Evolutionary conservation across 352 stramenopile species (phyloP).

Genomic region (Pythium aquatile): DNA sequence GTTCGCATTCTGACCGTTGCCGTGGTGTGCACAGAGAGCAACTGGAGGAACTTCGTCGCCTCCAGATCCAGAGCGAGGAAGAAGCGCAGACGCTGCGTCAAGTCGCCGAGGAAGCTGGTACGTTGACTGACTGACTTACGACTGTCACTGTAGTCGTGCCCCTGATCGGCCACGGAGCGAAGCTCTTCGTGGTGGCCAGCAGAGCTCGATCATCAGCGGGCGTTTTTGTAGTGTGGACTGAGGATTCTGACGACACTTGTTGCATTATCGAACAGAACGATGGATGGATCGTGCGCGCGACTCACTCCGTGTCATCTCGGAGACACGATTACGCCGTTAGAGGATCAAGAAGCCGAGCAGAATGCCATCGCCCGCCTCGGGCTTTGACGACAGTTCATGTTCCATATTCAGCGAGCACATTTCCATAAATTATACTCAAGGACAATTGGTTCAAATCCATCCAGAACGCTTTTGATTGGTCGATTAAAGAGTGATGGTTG

Average conservation of each 20-base stretch:
- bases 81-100: slow-evolving; percentile 81
- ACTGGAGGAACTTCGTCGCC: slow-evolving; percentile 67
- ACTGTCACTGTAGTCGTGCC: neutral
- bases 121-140: neutral
- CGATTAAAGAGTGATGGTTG: slow-evolving; percentile 11
- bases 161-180: neutral
- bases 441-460: neutral
- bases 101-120: slow-evolving; percentile 79
- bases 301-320: slow-evolving; percentile 80
- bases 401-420: neutral
- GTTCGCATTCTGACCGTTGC: neutral
- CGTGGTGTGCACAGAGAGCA: slow-evolving; percentile 47
- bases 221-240: too few species aligned
- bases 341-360: slow-evolving; percentile 1
- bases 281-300: slow-evolving; percentile 84
- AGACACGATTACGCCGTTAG: slow-evolving; percentile 66
- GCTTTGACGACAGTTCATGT: neutral
- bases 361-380: neutral
- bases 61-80: slow-evolving; percentile 85
- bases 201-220: too few species aligned
- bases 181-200: neutral
- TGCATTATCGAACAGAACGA: slow-evolving; percentile 37
- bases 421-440: slow-evolving; percentile 4
- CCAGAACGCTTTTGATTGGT: slow-evolving; percentile 3
- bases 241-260: neutral